Evolutionary conservation across 2,329 filamentous ascomycete genomes (phyloP).

Genomic region (Colletotrichum gloeosporioides): DNA sequence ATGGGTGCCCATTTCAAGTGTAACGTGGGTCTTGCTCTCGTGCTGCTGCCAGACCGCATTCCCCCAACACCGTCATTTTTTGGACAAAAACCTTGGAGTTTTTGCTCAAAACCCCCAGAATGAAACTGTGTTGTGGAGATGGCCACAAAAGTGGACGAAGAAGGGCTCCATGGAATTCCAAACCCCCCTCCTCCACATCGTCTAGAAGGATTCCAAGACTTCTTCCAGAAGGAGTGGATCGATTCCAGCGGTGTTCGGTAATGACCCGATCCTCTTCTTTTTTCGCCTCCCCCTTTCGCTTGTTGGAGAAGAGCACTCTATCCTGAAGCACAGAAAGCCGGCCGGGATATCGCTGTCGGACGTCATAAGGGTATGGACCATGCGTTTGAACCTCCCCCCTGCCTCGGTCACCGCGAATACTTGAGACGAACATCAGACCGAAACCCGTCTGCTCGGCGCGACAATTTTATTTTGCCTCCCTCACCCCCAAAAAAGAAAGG

Average conservation of each 20-base stretch:
- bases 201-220: neutral
- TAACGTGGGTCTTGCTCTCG: neutral
- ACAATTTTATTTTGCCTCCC: neutral
- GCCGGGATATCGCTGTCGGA: slow-evolving; percentile 6
- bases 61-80: neutral
- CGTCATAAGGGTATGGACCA: neutral
- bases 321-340: neutral
- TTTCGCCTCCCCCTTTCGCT: neutral
- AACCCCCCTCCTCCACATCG: neutral
- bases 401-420: slow-evolving; percentile 5
- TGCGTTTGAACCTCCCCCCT: neutral
- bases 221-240: neutral
- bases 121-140: neutral
- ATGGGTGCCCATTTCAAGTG: neutral
- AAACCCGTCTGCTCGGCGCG: neutral
- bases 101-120: neutral
- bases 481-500: neutral
- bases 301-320: neutral
- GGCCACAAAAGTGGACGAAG: neutral
- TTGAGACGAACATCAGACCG: slow-evolving; percentile 14
- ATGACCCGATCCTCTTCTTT: neutral
- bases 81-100: neutral
- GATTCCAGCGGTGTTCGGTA: neutral
- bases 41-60: neutral
- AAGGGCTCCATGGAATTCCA: neutral